These are phyloP conservation scores for Acer campestre DNA, from an alignment of 345 rosid genomes.

Conservation along the genomic window DNA sequence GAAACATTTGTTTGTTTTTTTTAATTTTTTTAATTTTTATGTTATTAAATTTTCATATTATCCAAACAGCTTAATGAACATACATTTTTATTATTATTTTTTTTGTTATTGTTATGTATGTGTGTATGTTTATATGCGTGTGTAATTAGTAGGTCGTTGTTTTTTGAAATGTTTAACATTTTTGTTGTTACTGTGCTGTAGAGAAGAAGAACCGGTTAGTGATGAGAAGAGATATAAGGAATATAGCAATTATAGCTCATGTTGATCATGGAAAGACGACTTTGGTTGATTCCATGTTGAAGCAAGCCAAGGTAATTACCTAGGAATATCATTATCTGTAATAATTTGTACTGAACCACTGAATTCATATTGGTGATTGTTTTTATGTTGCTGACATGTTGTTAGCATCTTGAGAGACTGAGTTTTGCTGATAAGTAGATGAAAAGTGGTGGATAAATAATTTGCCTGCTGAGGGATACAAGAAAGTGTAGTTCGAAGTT, in stretches of 20 bases:
- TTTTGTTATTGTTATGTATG: no score
- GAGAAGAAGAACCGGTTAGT: constrained; percentile 74
- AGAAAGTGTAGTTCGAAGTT: neutral
- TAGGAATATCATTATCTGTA: no score
- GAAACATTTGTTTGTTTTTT: neutral
- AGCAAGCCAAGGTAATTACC: constrained; percentile 76
- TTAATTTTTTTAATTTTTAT: neutral
- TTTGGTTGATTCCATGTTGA: constrained; percentile 95
- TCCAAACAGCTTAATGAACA: neutral
- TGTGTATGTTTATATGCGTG: no score
- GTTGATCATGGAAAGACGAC: constrained; percentile 99
- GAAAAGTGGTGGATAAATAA: neutral
- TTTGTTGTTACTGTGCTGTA: constrained; percentile 28
- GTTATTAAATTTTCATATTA: neutral
- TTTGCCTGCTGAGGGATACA: neutral
- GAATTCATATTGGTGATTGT: no score
- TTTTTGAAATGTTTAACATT: neutral
- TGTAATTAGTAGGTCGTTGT: neutral
- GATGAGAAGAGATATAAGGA: constrained; percentile 83
- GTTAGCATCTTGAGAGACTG: constrained; percentile 1
- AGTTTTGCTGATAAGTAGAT: neutral
- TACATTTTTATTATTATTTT: no score
- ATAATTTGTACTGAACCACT: no score
- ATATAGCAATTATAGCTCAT: constrained; percentile 94
- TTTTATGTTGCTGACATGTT: neutral